Base-by-base conservation (phyloP, 306 rosid genomes). In the Potentilla sterilis region DNA sequence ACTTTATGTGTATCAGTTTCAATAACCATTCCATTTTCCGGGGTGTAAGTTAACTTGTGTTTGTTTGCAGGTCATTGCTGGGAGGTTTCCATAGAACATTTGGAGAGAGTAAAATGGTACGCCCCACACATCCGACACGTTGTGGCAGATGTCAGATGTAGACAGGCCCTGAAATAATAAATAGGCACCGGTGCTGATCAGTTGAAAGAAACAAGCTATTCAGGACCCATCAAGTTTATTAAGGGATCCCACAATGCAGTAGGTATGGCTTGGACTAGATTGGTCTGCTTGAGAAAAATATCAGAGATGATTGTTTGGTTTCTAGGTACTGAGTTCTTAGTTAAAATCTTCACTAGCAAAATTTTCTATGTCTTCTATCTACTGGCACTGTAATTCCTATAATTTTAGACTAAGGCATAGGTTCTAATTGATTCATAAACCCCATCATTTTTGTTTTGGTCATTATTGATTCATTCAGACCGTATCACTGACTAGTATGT, bases 41-140 rank as follows among this genome's bases (percentile, higher is more conserved):
- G 49, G 16, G 40, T 55, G 22, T 54, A n/a, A n/a, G 9, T 54
- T 9, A 52, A 40, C n/a, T 40, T 72, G 9, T 34, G 12, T 52
- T 61, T 64, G 59, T 69, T 73, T 70, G 59, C 90, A 92, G 99
- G 97, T 66, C 83, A 81, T 75, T 75, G 85, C 70, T 95, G 99
- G 97, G 92, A 87, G 57, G 87, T 95, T 78, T 81, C 83, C 2
- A 14, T 95, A 54, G 93, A 88, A 76, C 93, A 95, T 48, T 83
- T 89, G 58, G 97, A 90, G 84, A 89, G 93, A 84, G 99, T 95
- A 70, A 95, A 95, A 81, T 95, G 93, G 99, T 95, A 92, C 51
- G 97, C 96, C 66, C 97, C 99, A 8, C 97, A 85, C 83, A 83
- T 95, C 74, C 97, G 97, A 46, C 99, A 95, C 63, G 91, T 90